Evolutionary conservation across 306 rosid species (phyloP).

Genomic region (Pyrus bretschneideri): DNA sequence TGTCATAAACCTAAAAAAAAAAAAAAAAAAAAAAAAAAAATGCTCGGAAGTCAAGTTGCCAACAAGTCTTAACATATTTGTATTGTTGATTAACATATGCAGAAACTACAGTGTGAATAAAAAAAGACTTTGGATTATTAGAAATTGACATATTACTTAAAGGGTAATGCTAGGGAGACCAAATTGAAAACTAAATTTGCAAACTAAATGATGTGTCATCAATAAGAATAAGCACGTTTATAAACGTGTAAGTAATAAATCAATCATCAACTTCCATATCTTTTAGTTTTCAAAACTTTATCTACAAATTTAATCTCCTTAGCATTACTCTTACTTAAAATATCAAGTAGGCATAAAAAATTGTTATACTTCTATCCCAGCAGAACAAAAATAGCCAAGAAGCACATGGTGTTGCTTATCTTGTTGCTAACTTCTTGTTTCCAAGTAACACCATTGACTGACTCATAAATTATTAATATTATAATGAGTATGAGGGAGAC

Average conservation of each 20-base stretch:
- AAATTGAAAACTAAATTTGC: too few species aligned
- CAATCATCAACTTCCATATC: too few species aligned
- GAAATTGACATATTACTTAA: too few species aligned
- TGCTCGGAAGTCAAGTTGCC: background rate
- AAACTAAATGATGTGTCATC: too few species aligned
- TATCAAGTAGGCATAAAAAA: background rate
- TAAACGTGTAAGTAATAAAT: too few species aligned
- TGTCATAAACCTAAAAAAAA: background rate
- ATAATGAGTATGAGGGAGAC: background rate
- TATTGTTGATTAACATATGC: background rate
- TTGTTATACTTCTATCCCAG: background rate
- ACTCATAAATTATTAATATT: background rate
- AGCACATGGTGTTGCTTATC: constrained; percentile 2
- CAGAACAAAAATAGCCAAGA: background rate
- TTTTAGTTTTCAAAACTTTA: too few species aligned
- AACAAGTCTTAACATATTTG: background rate
- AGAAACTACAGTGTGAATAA: background rate
- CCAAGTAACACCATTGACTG: constrained; percentile 8
- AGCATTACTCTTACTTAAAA: too few species aligned
- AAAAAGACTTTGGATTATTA: too few species aligned
- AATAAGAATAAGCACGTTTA: too few species aligned
- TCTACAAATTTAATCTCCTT: too few species aligned
- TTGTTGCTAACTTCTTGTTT: background rate
- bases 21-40: too few species aligned
- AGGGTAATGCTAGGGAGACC: too few species aligned